Base-by-base conservation (phyloP, 2,329 filamentous ascomycete species). In the Cordyceps tenuipes region DNA sequence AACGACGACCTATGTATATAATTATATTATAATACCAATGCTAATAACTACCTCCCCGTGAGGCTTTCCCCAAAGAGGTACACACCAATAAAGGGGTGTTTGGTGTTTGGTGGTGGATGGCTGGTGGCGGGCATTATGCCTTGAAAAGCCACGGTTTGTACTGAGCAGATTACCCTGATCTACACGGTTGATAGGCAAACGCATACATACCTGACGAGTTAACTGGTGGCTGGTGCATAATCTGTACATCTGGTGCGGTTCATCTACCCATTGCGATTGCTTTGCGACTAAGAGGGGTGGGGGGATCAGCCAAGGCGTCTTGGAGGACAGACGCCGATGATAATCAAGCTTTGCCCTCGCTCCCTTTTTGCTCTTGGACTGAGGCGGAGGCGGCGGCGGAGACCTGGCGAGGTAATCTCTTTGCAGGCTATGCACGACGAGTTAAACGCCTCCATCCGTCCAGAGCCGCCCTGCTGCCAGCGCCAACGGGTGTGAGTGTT, bases 141-240 rank as follows among this genome's bases (percentile, higher is more conserved):
- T 43, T 3, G 13, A 51, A 34, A 41, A 57, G 29, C 46, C 55
- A 57, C 51, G 55, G 31, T 43, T 43, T 36, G 29, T 29, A 31
- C 43, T 48, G 55, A 43, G 55, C 47, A 57, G 55, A 58, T 50
- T 58, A 58, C 19, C 55, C 43, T 49, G 55, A 58, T 58, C 55
- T 29, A 41, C 55, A 23, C 31, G 31, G 50, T 6, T 29, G 7
- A 8, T 29, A 29, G 5, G 29, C 5, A 29, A 44, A 23, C 3
- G 23, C 23, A 23, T 23, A 23, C 23, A 23, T 23, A 23, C 23
- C 23, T 23, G 2, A 4, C 3, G 2, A 23, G 23, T 23, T 23
- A 23, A 23, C 23, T 23, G 4, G 23, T 23, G 23, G 2, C 4
- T 23, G 23, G 23, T 23, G 29, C 5, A 29, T 50, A n/a, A n/a